These are phyloP conservation scores for Cytospora mali DNA, from an alignment of 2,329 filamentous ascomycete species.

Conservation along the genomic window DNA sequence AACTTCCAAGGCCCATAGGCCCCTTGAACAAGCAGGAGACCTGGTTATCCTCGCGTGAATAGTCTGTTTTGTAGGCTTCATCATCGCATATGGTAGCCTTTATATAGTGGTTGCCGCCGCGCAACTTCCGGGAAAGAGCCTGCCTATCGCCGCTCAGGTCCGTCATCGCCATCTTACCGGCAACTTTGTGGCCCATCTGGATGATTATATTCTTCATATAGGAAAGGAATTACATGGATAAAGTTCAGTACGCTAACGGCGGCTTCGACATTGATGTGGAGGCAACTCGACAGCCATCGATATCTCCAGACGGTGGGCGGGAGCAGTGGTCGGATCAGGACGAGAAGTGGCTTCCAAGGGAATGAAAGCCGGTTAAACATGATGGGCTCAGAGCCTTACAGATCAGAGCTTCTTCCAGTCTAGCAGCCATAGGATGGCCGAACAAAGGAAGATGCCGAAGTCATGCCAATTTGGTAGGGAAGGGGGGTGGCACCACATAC, in stretches of 20 bases:
- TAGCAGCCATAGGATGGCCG: no score
- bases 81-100: background rate
- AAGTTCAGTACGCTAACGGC: no score
- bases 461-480: no score
- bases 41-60: background rate
- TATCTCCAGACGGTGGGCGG: background rate
- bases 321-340: background rate
- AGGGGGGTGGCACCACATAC: no score
- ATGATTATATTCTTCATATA: background rate
- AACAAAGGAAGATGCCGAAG: no score
- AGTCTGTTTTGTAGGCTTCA: background rate
- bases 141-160: background rate
- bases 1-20: background rate
- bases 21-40: background rate
- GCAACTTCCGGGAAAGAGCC: background rate
- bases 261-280: background rate
- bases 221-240: background rate
- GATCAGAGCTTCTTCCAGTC: no score
- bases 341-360: background rate
- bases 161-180: background rate
- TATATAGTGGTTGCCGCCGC: background rate
- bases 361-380: background rate
- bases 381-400: no score
- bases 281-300: background rate
- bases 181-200: background rate